Conservation (phyloP, 805 yeast species). For the Wickerhamomyces sydowiorum region DNA sequence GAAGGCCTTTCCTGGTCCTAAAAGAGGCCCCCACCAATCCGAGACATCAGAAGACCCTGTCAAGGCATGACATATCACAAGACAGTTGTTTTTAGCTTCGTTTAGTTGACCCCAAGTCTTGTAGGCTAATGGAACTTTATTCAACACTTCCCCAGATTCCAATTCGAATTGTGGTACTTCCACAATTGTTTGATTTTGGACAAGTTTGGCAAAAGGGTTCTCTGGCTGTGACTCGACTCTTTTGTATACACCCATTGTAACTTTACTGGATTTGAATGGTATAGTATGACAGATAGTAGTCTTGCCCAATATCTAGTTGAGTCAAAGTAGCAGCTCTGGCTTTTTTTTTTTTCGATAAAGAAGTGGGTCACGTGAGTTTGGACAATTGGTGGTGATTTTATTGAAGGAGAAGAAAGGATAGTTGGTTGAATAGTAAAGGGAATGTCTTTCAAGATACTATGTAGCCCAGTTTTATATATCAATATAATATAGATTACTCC, state of each 20-base stretch:
- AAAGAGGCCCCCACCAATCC: conserved; percentile 98
- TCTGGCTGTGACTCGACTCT: conserved; percentile 30
- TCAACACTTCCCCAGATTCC: conserved; percentile 75
- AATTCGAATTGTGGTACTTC: conserved; percentile 68
- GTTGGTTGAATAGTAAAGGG: no score
- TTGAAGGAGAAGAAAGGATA: no score
- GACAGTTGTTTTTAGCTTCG: conserved; percentile 60
- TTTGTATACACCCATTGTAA: neutral
- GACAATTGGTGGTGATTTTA: no score
- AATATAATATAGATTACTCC: no score
- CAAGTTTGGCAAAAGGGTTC: conserved; percentile 68
- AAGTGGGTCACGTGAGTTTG: no score
- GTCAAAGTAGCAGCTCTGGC: no score
- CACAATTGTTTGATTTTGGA: conserved; percentile 71
- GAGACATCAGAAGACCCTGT: conserved; percentile 94
- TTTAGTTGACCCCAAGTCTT: conserved; percentile 93
- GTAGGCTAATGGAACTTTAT: conserved; percentile 85
- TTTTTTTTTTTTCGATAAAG: no score
- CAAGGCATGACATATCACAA: conserved; percentile 92
- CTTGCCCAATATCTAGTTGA: no score
- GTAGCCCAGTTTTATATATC: no score
- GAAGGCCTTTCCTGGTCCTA: conserved; percentile 82
- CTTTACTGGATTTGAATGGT: no score
- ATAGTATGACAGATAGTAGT: no score
- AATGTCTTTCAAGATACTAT: no score